Conservation (phyloP, 2,329 filamentous ascomycete species). For the Pseudogymnoascus sp. region DNA sequence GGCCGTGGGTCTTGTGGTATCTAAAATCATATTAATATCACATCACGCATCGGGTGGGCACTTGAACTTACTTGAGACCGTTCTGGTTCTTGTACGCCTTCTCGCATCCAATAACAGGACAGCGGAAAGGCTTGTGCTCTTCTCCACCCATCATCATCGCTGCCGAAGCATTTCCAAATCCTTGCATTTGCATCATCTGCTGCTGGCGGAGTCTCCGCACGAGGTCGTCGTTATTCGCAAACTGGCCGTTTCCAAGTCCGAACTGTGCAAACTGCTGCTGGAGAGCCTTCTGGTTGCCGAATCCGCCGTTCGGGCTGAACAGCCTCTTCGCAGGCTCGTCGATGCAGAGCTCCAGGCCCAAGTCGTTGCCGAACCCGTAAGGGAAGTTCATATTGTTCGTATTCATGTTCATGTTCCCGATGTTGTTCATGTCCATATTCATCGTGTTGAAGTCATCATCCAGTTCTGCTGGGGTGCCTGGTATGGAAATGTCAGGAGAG, state of each 20-base stretch:
- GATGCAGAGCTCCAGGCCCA: conserved; percentile 60
- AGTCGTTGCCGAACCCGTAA: conserved; percentile 38
- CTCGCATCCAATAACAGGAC: conserved; percentile 95
- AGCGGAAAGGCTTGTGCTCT: conserved; percentile 96
- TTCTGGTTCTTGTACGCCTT: conserved; percentile 99
- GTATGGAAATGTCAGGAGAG: conserved; percentile 56
- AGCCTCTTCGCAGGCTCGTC: conserved; percentile 92
- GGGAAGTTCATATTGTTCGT: conserved; percentile 35
- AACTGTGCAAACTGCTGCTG: conserved; percentile 66
- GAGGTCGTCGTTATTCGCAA: conserved; percentile 65
- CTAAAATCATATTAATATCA: conserved; percentile 33
- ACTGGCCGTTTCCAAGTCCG: conserved; percentile 57
- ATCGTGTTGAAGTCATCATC: conserved; percentile 67
- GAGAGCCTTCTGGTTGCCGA: conserved; percentile 57
- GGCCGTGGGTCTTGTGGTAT: conserved; percentile 76
- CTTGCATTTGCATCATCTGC: conserved; percentile 39
- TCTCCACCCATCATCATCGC: conserved; percentile 63
- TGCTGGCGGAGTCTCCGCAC: conserved; percentile 61
- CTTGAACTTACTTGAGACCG: conserved; percentile 71
- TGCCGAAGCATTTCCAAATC: conserved; percentile 31
- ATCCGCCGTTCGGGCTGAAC: conserved; percentile 75
- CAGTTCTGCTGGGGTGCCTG: conserved; percentile 65
- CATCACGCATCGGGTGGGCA: neutral
- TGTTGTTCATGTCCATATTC: conserved; percentile 46
- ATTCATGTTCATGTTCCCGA: conserved; percentile 52